Conservation (phyloP, 1,284 basidiomycete genomes). For the Cerrena zonata region DNA sequence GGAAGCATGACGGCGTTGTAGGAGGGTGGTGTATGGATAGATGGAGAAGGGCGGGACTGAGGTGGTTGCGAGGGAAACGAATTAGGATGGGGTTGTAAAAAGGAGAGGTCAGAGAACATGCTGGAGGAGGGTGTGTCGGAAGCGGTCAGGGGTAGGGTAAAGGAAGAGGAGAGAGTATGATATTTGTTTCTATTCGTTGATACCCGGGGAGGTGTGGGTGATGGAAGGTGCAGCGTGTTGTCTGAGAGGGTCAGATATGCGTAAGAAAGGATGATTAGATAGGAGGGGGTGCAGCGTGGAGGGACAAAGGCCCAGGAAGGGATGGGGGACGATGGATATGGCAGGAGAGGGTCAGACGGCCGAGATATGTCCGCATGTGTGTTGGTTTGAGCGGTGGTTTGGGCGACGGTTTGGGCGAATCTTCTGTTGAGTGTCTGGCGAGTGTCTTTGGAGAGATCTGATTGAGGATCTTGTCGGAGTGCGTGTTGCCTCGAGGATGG, state of each 20-base stretch:
- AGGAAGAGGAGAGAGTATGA: too few relatives aligned
- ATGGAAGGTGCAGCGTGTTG: too few relatives aligned
- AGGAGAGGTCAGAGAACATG: background rate
- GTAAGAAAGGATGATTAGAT: background rate
- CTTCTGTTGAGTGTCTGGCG: background rate
- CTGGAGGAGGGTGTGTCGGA: background rate
- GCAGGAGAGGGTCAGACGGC: background rate
- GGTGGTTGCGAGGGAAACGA: background rate
- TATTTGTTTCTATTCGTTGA: too few relatives aligned
- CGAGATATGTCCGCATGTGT: too few relatives aligned
- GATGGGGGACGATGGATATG: background rate
- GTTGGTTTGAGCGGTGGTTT: background rate
- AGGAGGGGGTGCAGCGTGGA: background rate
- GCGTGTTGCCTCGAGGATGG: background rate
- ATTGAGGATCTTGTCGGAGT: background rate
- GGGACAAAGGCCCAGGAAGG: background rate
- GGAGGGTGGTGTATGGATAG: background rate
- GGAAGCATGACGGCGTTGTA: too few relatives aligned
- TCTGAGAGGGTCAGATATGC: background rate
- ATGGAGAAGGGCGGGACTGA: background rate
- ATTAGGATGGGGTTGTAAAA: background rate
- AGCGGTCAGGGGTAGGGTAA: too few relatives aligned
- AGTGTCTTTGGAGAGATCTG: background rate
- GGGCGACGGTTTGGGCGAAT: background rate
- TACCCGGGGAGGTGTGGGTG: too few relatives aligned